phyloP scores from a whole-genome alignment of 2,329 filamentous ascomycete genomes.

The Colletotrichum tropicicola region DNA sequence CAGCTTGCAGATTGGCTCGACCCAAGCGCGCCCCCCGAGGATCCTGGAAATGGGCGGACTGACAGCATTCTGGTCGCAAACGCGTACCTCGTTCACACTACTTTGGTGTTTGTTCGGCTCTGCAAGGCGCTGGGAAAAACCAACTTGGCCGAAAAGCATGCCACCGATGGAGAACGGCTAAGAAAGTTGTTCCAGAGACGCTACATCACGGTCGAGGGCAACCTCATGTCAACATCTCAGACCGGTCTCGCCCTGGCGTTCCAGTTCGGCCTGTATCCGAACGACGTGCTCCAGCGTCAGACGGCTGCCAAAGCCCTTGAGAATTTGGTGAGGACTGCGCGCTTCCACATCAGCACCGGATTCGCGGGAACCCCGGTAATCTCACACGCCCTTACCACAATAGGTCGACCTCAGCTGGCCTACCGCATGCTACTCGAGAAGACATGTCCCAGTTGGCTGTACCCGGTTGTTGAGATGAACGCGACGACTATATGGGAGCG shows the following conservation, averaged over 20 bases:
- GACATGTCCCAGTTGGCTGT: conserved; percentile 46
- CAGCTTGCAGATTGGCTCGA: conserved; percentile 27
- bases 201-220: conserved; percentile 24
- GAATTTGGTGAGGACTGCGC: conserved; percentile 12
- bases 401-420: conserved; percentile 31
- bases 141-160: background rate
- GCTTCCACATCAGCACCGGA: conserved; percentile 20
- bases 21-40: conserved; percentile 20
- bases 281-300: background rate
- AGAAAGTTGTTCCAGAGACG: conserved; percentile 6
- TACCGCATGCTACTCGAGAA: conserved; percentile 49
- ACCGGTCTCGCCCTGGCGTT: conserved; percentile 19
- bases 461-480: conserved; percentile 45
- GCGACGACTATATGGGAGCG: conserved; percentile 53
- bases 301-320: conserved; percentile 15
- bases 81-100: conserved; percentile 16
- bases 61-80: conserved; percentile 19
- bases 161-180: background rate
- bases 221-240: conserved; percentile 20
- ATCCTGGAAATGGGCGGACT: conserved; percentile 16
- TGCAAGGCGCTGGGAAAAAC: background rate
- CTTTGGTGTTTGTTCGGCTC: conserved; percentile 1
- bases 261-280: conserved; percentile 20
- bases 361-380: conserved; percentile 24
- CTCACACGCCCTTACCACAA: conserved; percentile 19